phyloP scores from a whole-genome alignment of 2,329 filamentous ascomycete species.

The Fusarium sp. region DNA sequence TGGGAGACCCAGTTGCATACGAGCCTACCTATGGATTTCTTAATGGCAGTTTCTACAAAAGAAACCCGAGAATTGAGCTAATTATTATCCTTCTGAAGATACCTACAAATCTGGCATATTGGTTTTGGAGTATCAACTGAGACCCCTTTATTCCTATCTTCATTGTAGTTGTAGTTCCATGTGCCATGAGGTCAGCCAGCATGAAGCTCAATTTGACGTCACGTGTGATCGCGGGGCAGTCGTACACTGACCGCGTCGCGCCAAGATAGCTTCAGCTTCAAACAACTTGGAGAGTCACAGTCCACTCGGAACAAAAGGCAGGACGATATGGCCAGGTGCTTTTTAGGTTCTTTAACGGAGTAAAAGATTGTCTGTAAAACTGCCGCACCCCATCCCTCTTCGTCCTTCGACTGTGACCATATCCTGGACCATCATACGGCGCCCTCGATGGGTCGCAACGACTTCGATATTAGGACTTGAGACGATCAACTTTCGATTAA shows the following conservation, averaged over 20 bases:
- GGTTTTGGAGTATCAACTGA: not conserved
- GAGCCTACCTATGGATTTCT: not conserved
- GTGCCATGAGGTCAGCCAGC: not conserved
- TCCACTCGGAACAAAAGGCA: not conserved
- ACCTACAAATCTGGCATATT: not conserved
- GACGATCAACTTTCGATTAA: constrained; percentile 41
- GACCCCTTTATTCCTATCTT: not conserved
- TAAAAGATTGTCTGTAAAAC: not conserved
- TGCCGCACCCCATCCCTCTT: not conserved
- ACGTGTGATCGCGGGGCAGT: constrained; percentile 38
- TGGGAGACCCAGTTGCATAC: not conserved
- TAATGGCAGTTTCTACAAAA: not conserved
- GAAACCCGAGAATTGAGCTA: not conserved
- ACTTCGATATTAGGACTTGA: constrained; percentile 5
- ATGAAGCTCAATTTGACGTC: constrained; percentile 9
- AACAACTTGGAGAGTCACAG: not conserved
- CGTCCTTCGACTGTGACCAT: not conserved
- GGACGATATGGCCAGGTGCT: not conserved
- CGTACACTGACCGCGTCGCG: constrained; percentile 34
- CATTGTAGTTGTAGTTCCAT: not conserved
- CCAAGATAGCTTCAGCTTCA: constrained; percentile 7
- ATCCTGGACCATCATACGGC: not conserved
- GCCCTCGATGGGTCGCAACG: not conserved
- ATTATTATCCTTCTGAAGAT: not conserved
- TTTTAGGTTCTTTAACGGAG: not conserved